These are phyloP conservation scores for Colletotrichum sp. DNA, from an alignment of 2,329 filamentous ascomycete species.

Conservation along the genomic window DNA sequence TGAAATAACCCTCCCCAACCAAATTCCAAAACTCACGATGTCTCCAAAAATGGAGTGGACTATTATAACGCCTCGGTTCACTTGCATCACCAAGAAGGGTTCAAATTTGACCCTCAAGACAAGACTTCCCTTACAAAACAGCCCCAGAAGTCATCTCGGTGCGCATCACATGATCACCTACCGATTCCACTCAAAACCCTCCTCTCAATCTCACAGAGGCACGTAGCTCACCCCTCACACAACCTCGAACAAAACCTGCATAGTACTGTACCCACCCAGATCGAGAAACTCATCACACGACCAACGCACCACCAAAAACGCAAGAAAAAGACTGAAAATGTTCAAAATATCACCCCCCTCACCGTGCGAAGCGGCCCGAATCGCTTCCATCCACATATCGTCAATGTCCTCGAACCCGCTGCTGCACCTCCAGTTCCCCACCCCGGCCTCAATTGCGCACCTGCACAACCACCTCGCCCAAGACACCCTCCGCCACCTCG, in stretches of 20 bases:
- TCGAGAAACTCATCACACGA: not conserved
- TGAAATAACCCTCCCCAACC: not conserved
- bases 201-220: not conserved
- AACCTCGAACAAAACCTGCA: not conserved
- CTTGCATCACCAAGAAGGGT: not conserved
- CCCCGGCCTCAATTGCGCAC: slow-evolving; percentile 28
- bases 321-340: not conserved
- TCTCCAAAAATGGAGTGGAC: not conserved
- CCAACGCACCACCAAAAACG: not conserved
- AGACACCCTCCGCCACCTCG: slow-evolving; percentile 33
- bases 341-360: not conserved
- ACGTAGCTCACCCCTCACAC: not conserved
- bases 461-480: slow-evolving; percentile 32
- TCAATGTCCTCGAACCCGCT: slow-evolving; percentile 44
- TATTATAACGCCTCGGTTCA: not conserved
- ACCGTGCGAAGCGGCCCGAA: slow-evolving; percentile 22
- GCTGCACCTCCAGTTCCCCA: slow-evolving; percentile 44
- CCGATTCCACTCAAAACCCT: not conserved
- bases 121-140: not conserved
- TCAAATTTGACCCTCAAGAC: not conserved
- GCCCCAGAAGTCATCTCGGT: not conserved
- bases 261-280: not conserved
- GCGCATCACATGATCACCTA: not conserved
- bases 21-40: not conserved
- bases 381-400: slow-evolving; percentile 36